Conservation (phyloP, 768 basidiomycete species). For the Trametes meyenii region DNA sequence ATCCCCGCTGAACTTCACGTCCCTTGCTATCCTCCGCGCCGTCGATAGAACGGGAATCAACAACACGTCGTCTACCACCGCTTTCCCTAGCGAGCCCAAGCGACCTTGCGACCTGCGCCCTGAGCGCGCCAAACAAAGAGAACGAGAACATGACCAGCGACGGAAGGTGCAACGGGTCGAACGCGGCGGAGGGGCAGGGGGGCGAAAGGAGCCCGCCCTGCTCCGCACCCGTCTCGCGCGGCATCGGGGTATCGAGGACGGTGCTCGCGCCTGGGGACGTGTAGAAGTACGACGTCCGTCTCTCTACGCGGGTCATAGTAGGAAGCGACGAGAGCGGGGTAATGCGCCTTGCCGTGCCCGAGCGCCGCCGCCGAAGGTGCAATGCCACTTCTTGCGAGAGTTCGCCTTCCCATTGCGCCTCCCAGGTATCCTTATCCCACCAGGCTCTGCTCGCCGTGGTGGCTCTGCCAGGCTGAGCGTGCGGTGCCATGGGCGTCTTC, state of each 20-base stretch:
- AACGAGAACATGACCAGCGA: slow-evolving; percentile 63
- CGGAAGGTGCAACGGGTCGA: slow-evolving; percentile 71
- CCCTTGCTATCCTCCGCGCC: not conserved
- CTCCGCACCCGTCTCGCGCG: not conserved
- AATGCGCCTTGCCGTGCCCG: slow-evolving; percentile 9
- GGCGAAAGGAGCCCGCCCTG: slow-evolving; percentile 7
- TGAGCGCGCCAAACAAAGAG: slow-evolving; percentile 57
- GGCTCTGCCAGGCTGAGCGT: slow-evolving; percentile 5
- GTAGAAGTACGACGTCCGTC: slow-evolving; percentile 13
- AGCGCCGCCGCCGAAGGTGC: slow-evolving; percentile 46
- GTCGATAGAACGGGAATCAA: not conserved
- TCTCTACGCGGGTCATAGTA: not conserved
- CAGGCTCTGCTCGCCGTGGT: not conserved
- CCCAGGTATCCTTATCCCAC: slow-evolving; percentile 71
- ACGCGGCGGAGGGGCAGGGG: slow-evolving; percentile 34
- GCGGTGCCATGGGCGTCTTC: slow-evolving; percentile 17
- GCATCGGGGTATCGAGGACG: slow-evolving; percentile 18
- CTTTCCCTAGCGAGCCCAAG: slow-evolving; percentile 16
- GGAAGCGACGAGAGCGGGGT: slow-evolving; percentile 11
- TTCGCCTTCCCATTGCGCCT: slow-evolving; percentile 61
- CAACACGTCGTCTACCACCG: not conserved
- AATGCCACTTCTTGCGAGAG: slow-evolving; percentile 66
- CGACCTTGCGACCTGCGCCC: slow-evolving; percentile 30
- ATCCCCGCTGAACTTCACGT: not conserved
- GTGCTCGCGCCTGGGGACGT: not conserved